phyloP scores from a whole-genome alignment of 352 stramenopile species.

The Sclerospora graminicola region DNA sequence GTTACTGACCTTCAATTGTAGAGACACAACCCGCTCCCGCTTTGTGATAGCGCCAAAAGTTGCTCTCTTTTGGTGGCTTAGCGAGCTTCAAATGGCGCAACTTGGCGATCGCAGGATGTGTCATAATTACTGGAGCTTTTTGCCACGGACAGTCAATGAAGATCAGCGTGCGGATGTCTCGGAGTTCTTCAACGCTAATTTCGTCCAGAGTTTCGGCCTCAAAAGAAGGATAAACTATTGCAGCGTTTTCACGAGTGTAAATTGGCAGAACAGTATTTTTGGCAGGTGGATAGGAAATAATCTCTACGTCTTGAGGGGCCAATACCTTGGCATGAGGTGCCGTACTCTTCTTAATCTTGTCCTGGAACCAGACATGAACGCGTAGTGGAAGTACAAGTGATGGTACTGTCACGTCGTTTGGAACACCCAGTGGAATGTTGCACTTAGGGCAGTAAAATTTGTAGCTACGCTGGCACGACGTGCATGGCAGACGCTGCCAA shows the following conservation, averaged over 20 bases:
- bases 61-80: constrained; percentile 64
- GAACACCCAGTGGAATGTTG: constrained; percentile 48
- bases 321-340: constrained; percentile 79
- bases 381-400: constrained; percentile 53
- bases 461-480: constrained; percentile 66
- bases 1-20: constrained; percentile 74
- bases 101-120: constrained; percentile 35
- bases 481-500: constrained; percentile 51
- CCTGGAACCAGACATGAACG: constrained; percentile 80
- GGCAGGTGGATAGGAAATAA: constrained; percentile 36
- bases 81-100: constrained; percentile 75
- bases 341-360: constrained; percentile 86
- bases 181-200: constrained; percentile 45
- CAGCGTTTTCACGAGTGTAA: constrained; percentile 50
- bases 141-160: constrained; percentile 86
- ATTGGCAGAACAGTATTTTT: constrained; percentile 19
- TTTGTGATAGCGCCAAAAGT: constrained; percentile 85
- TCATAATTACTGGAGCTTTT: constrained; percentile 68
- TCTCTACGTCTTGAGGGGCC: constrained; percentile 55
- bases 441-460: constrained; percentile 83
- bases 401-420: constrained; percentile 37
- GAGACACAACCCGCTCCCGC: constrained; percentile 78
- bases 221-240: constrained; percentile 79
- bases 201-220: constrained; percentile 53
- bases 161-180: constrained; percentile 50